A percentile compares a stretch with the other conserved stretches of the same genome.
Conservation (phyloP, 306 rosid species). For the Biancaea sappan region DNA sequence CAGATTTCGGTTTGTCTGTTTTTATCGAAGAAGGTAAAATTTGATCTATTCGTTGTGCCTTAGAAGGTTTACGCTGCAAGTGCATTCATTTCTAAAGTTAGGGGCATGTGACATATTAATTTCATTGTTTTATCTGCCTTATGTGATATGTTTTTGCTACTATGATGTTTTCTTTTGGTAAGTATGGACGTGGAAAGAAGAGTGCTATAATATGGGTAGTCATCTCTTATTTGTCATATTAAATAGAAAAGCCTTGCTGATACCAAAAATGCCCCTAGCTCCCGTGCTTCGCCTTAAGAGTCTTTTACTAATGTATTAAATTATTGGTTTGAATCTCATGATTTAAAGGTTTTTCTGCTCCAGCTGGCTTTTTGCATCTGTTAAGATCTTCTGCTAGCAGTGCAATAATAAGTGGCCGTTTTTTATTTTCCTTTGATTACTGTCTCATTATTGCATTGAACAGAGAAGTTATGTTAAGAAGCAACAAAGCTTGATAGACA, state of each 20-base stretch:
- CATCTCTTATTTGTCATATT: background rate
- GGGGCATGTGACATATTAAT: background rate
- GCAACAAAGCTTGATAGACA: constrained; percentile 12
- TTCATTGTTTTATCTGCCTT: background rate
- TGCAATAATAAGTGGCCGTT: background rate
- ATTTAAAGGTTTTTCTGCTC: background rate
- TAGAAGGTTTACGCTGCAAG: too few species aligned
- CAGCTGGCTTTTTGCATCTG: background rate
- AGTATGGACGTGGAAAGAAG: constrained; percentile 17
- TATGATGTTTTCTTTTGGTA: background rate
- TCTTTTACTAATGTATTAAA: background rate
- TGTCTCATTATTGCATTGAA: background rate
- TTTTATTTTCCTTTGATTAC: background rate
- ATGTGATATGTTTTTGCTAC: background rate
- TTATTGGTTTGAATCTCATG: constrained; percentile 14
- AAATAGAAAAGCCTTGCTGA: too few species aligned
- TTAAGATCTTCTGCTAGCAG: background rate
- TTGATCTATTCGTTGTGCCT: constrained; percentile 11
- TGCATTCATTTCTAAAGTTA: constrained; percentile 2
- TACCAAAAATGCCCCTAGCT: constrained; percentile 15
- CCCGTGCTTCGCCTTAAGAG: background rate
- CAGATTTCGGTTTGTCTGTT: constrained; percentile 90
- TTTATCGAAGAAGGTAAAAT: constrained; percentile 86
- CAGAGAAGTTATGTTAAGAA: background rate
- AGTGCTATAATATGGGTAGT: background rate